Evolutionary conservation across 1,139 yeast genomes (phyloP), one percentile per base, ranked within the genome.

Genomic region (Yamadazyma diospyri): DNA sequence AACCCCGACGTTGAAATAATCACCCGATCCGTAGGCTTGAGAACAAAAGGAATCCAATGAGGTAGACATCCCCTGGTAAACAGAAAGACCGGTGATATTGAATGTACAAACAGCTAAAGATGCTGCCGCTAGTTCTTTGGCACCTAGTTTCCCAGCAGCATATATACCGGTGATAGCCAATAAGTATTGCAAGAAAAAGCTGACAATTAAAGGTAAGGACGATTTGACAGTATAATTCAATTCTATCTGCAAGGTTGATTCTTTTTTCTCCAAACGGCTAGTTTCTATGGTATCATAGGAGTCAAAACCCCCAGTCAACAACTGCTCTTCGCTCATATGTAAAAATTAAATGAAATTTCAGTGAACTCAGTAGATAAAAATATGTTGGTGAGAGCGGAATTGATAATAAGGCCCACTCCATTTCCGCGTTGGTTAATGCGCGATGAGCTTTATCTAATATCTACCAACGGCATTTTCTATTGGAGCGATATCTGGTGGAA

Each of bases 11-110:
- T 55, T 47, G 11, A 47, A 45, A 20, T 48, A 47, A 32, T 61
- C 56, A 6, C 65, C 63, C 4, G 64, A 54, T 1, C 71, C 71
- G 46, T 53, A 72, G 0, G 80, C 78, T 42, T 72, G 78, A 0
- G 78, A 66, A 45, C 79, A 73, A 27, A 72, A 57, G 3, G 78
- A 65, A 46, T 74, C 80, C 19, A 74, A 51, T 35, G 72, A 64
- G 1, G 79, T 72, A n/a, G 78, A 67, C 69, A 72, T 65, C 1
- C 79, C 79, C 32, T 70, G 73, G 41, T 69, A 70, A 2, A 72
- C 55, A 1, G 76, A 70, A 26, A 61, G 43, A 2, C 70, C 70
- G 0, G 74, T 66, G 30, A 70, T 69, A 39, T 66, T 69, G 46
- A 69, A 70, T 0, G 76, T 67, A 49, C 72, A 69, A 2, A 69